phyloP scores from a whole-genome alignment of 352 stramenopile species.

The Blastocystis sp. region DNA sequence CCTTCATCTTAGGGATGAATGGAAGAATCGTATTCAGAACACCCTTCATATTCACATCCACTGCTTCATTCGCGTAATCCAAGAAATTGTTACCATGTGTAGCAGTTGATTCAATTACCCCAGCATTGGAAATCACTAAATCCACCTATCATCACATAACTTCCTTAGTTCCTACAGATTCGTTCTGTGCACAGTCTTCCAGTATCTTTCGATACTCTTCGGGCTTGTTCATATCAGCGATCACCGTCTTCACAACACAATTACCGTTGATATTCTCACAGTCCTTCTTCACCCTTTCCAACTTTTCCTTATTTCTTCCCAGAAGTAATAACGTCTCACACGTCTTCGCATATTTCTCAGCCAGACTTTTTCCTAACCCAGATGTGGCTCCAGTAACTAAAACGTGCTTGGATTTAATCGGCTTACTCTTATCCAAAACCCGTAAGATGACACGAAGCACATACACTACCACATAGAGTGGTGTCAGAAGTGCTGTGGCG shows the following conservation, averaged over 20 bases:
- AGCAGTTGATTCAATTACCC: conserved; percentile 4
- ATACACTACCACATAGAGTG: background rate
- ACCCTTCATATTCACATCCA: conserved; percentile 51
- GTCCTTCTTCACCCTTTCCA: background rate
- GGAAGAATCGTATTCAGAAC: conserved; percentile 43
- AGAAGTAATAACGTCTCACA: background rate
- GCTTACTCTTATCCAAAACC: background rate
- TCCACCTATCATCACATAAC: background rate
- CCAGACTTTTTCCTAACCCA: background rate
- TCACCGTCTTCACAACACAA: conserved; percentile 4
- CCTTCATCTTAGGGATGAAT: conserved; percentile 18
- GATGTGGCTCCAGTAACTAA: conserved; percentile 19
- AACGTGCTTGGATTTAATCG: conserved; percentile 18
- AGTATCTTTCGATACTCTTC: background rate
- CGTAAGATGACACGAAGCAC: background rate
- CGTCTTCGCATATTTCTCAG: conserved; percentile 13
- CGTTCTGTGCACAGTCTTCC: background rate
- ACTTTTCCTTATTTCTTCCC: conserved; percentile 32
- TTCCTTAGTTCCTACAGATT: background rate
- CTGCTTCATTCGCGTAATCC: background rate
- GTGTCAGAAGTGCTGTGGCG: background rate
- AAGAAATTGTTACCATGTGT: background rate
- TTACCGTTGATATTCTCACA: background rate
- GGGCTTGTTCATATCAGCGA: background rate
- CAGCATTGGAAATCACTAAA: conserved; percentile 16